Conservation (phyloP, 1,139 yeast genomes). For the Yamadazyma dendronema region DNA sequence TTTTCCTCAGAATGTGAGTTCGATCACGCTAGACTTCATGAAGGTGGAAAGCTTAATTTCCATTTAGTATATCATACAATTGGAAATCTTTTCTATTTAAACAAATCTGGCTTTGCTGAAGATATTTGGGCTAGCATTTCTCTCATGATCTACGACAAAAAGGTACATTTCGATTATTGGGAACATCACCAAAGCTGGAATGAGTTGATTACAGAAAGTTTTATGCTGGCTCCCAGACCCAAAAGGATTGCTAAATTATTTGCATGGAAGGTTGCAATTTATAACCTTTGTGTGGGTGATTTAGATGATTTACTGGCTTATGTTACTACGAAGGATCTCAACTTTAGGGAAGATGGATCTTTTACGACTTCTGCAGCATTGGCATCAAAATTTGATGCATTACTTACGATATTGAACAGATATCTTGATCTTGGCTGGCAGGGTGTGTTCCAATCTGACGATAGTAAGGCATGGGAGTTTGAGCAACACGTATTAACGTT, state of each 20-base stretch:
- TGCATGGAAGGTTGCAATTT: slow-evolving; percentile 39
- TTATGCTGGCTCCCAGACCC: too few species aligned
- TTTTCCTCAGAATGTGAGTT: slow-evolving; percentile 18
- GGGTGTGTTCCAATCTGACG: too few species aligned
- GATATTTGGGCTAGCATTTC: slow-evolving; percentile 46
- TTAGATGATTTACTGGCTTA: slow-evolving; percentile 18
- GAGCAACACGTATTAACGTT: slow-evolving; percentile 32
- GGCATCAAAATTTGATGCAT: slow-evolving; percentile 7
- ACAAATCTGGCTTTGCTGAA: slow-evolving; percentile 34
- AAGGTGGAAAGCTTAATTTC: slow-evolving; percentile 8
- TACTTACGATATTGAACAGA: slow-evolving; percentile 14
- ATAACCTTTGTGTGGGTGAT: slow-evolving; percentile 35
- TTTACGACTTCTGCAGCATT: not conserved
- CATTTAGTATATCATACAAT: slow-evolving; percentile 26
- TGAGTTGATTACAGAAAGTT: slow-evolving; percentile 23
- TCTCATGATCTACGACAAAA: slow-evolving; percentile 24
- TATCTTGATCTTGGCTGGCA: too few species aligned
- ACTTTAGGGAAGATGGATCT: slow-evolving; percentile 5
- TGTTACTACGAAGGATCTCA: slow-evolving; percentile 7
- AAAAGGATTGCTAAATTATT: slow-evolving; percentile 27
- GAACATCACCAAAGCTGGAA: slow-evolving; percentile 32
- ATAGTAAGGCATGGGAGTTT: too few species aligned
- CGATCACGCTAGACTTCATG: slow-evolving; percentile 13
- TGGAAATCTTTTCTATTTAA: slow-evolving; percentile 23
- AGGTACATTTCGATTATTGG: slow-evolving; percentile 34